These are phyloP conservation scores for Melastoma candidum DNA, from an alignment of 441 rosid species.

Conservation along the genomic window DNA sequence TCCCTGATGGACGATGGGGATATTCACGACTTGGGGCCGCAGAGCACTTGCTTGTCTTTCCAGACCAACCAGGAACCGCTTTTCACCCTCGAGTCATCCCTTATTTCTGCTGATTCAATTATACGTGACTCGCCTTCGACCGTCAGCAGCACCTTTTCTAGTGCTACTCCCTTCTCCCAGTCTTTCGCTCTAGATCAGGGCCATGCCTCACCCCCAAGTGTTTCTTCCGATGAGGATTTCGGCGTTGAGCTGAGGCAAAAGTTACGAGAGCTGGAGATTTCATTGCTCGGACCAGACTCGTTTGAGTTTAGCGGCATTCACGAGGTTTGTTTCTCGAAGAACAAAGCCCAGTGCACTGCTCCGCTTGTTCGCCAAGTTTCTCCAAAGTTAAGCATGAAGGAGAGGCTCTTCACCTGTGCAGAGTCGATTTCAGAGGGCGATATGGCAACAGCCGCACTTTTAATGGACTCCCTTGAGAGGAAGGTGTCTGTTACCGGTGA, in stretches of 20 bases:
- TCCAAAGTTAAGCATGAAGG: slow-evolving; percentile 15
- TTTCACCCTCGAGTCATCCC: slow-evolving; percentile 55
- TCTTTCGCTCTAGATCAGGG: slow-evolving; percentile 41
- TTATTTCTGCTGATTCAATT: slow-evolving; percentile 22
- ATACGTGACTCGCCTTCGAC: slow-evolving; percentile 39
- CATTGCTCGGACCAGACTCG: slow-evolving; percentile 48
- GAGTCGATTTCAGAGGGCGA: slow-evolving; percentile 32
- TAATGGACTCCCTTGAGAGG: slow-evolving; percentile 45
- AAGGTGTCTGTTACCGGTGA: slow-evolving; percentile 57
- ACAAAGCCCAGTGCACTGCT: slow-evolving; percentile 20
- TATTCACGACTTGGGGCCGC: slow-evolving; percentile 31
- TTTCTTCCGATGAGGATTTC: slow-evolving; percentile 37
- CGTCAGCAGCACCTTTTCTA: slow-evolving; percentile 31
- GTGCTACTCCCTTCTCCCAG: slow-evolving; percentile 45
- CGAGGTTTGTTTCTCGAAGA: slow-evolving; percentile 29
- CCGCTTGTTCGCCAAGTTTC: background rate
- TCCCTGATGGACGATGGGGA: slow-evolving; percentile 28
- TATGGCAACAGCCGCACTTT: slow-evolving; percentile 24
- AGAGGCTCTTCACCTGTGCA: slow-evolving; percentile 42
- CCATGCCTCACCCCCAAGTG: slow-evolving; percentile 49
- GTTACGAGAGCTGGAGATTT: slow-evolving; percentile 43
- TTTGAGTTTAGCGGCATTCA: slow-evolving; percentile 21
- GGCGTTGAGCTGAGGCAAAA: slow-evolving; percentile 30
- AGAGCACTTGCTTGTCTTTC: slow-evolving; percentile 35
- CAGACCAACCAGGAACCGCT: slow-evolving; percentile 34